Percentiles rank a stretch among this genome's conserved stretches.
Evolutionary conservation across 2,329 filamentous ascomycete species (phyloP).

Genomic region (Penicillium sp.): DNA sequence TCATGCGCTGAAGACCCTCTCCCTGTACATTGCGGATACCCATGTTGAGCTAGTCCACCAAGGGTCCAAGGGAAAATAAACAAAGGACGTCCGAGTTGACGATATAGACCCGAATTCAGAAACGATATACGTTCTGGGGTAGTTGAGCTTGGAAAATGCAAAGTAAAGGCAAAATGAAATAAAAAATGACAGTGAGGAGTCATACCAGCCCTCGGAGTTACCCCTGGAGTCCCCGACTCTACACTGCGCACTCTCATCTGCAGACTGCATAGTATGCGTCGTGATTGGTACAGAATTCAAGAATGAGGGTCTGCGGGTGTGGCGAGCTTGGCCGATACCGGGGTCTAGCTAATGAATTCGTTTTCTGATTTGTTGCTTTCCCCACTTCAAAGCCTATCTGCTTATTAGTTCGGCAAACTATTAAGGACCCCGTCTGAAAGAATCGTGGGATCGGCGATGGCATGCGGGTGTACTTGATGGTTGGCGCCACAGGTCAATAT

Average conservation of each 20-base stretch:
- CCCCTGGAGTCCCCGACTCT: background rate
- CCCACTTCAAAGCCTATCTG: background rate
- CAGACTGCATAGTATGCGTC: background rate
- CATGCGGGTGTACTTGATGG: background rate
- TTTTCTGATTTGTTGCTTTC: background rate
- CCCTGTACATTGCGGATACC: constrained; percentile 5
- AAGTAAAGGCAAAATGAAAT: background rate
- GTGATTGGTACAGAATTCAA: background rate
- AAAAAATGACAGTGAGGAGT: background rate
- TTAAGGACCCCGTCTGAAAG: background rate
- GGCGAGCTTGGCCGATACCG: background rate
- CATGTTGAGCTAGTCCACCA: background rate
- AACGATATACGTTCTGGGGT: background rate
- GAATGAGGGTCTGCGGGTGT: background rate
- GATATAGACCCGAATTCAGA: background rate
- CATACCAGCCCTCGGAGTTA: background rate
- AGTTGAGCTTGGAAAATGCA: background rate
- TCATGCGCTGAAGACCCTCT: constrained; percentile 9
- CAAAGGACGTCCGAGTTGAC: background rate
- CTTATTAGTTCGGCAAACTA: background rate
- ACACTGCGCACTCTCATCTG: background rate
- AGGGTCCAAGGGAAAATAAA: too few species aligned
- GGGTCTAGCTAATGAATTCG: background rate
- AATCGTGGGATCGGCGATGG: background rate
- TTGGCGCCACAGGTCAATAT: too few species aligned